Evolutionary conservation across 257 asterid species (phyloP).

Genomic region (Forsythia viridissima): DNA sequence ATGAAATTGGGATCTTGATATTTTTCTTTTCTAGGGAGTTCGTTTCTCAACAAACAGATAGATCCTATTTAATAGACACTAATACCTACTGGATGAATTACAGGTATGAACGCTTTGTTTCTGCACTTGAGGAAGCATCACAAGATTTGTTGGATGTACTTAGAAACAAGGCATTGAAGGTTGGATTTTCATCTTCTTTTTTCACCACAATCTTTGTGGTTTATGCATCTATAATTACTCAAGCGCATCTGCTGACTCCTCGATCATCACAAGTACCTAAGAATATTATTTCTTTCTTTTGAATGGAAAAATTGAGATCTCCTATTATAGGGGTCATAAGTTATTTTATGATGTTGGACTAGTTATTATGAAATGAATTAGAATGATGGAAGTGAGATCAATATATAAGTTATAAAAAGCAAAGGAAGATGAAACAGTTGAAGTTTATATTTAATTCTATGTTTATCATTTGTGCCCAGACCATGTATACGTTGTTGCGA

Average conservation of each 20-base stretch:
- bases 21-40: background rate
- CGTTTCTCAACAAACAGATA: background rate
- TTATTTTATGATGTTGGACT: background rate
- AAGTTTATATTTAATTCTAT: constrained; percentile 22
- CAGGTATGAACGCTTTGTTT: constrained; percentile 78
- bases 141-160: constrained; percentile 75
- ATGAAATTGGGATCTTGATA: background rate
- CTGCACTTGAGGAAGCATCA: constrained; percentile 89
- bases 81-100: constrained; percentile 16
- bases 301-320: background rate
- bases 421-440: too few species aligned
- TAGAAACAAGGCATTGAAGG: constrained; percentile 93
- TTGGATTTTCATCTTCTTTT: constrained; percentile 27
- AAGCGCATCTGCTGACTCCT: background rate
- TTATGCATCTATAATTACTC: constrained; percentile 7
- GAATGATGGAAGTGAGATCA: too few species aligned
- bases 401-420: too few species aligned
- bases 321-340: background rate
- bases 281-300: constrained; percentile 5
- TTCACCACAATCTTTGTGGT: background rate
- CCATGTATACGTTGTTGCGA: constrained; percentile 64
- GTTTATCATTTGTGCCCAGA: constrained; percentile 44
- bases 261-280: background rate
- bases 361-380: too few species aligned
- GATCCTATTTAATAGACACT: background rate